Base-by-base conservation (phyloP, 1,284 basidiomycete genomes). In the Cutaneotrichosporon mucoides region DNA sequence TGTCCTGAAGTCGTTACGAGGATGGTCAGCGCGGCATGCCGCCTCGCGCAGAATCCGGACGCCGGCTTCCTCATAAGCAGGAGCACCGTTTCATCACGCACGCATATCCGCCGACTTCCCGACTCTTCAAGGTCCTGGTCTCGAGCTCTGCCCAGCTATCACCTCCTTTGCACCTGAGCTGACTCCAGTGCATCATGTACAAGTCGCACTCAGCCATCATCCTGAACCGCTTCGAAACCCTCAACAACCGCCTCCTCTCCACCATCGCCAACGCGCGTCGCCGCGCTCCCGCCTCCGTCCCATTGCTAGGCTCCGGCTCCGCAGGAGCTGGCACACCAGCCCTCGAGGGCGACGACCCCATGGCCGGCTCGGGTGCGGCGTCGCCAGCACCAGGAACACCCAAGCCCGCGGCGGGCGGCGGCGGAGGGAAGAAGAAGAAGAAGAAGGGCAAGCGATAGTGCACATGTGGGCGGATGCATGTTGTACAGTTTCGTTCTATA, bases 141-240 rank as follows among this genome's bases (percentile, higher is more conserved):
- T 24, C 24, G 24, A 24, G 24, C 24, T 24, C 24, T 24, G 24
- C 24, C 24, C 24, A 24, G 24, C 24, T 24, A 24, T 24, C 24
- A 24, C 24, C 24, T 24, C 24, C 24, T 24, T 24, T 24, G 24
- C 24, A 24, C 24, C 24, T 24, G 24, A 48, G 37, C 56, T 55
- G 44, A 60, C 48, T 16, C 45, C 74, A 95, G 92, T 93, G 91
- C 75, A 81, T 96, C 72, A 95, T 93, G 78, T 97, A 93, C 82
- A 91, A 92, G 76, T 93, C 93, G 1, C 86, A 88, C 68, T 94
- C 91, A 1, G 90, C 90, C 48, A 87, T 94, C 73, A 92, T 92
- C 79, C 85, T 97, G 65, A 94, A 95, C 80, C 87, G 93, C 66
- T 95, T 97, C 79, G 93, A 97, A 77, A 83, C 87, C 5, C 83